A percentile compares a stretch with the other conserved stretches of the same genome.
These are phyloP conservation scores for Didymella exigua DNA, from an alignment of 2,329 filamentous ascomycete species.

Conservation along the genomic window DNA sequence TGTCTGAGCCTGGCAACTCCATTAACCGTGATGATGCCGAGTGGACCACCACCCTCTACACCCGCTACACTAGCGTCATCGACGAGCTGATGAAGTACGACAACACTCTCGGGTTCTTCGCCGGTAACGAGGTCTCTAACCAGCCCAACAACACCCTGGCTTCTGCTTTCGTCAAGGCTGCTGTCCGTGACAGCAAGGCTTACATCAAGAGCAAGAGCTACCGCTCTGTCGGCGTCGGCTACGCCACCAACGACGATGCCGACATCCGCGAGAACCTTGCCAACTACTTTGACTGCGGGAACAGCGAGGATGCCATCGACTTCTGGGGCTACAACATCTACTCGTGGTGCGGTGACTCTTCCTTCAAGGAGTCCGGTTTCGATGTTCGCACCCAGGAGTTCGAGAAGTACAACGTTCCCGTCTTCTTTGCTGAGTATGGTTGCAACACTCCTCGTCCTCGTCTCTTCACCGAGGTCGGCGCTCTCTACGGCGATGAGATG, in stretches of 20 bases:
- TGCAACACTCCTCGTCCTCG: conserved; percentile 80
- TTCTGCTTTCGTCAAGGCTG: conserved; percentile 95
- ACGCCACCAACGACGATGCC: conserved; percentile 92
- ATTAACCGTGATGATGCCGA: conserved; percentile 81
- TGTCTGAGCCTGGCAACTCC: conserved; percentile 79
- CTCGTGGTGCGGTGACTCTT: conserved; percentile 93
- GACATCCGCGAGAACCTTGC: conserved; percentile 81
- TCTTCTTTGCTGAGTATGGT: conserved; percentile 98
- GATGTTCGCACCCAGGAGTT: conserved; percentile 85
- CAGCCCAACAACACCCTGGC: conserved; percentile 84
- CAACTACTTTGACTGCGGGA: conserved; percentile 93
- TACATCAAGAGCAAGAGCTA: conserved; percentile 85
- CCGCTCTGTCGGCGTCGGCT: conserved; percentile 85
- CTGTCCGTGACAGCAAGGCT: conserved; percentile 92
- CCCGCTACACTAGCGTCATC: conserved; percentile 82
- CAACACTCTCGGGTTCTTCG: conserved; percentile 97
- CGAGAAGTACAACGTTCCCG: conserved; percentile 83
- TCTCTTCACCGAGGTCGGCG: conserved; percentile 81
- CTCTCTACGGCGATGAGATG: conserved; percentile 83
- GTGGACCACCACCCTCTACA: conserved; percentile 80
- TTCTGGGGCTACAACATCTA: conserved; percentile 99
- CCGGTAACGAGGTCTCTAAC: conserved; percentile 97
- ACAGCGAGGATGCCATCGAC: conserved; percentile 71
- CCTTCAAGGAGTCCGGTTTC: conserved; percentile 78
- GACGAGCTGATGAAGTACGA: conserved; percentile 81